Percentiles rank a stretch among this genome's conserved stretches.
Evolutionary conservation across 805 yeast species (phyloP).

Genomic region (Spathaspora girioi): DNA sequence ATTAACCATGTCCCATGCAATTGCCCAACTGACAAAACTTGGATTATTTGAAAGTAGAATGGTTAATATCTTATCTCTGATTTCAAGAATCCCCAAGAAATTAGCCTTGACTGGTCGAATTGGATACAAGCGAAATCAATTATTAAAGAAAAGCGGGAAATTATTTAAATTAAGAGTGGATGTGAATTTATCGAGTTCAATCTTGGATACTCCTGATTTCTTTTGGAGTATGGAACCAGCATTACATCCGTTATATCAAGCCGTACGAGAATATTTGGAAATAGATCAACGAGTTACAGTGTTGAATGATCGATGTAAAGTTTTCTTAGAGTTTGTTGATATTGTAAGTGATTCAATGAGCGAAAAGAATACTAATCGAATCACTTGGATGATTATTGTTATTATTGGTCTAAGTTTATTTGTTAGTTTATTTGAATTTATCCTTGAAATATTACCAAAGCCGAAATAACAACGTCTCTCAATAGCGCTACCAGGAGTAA

Average conservation of each 20-base stretch:
- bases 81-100: conserved; percentile 84
- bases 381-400: conserved; percentile 84
- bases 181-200: conserved; percentile 85
- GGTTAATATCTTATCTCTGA: conserved; percentile 77
- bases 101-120: conserved; percentile 86
- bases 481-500: neutral
- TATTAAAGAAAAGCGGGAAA: conserved; percentile 84
- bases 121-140: conserved; percentile 79
- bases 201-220: conserved; percentile 91
- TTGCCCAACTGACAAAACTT: conserved; percentile 92
- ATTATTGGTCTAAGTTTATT: conserved; percentile 75
- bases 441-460: conserved; percentile 41
- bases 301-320: conserved; percentile 88
- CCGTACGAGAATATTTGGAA: conserved; percentile 88
- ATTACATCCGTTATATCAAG: conserved; percentile 84
- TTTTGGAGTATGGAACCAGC: conserved; percentile 97
- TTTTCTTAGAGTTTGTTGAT: conserved; percentile 88
- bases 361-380: conserved; percentile 85
- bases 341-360: conserved; percentile 92
- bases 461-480: too few species aligned
- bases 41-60: conserved; percentile 89
- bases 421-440: conserved; percentile 72
- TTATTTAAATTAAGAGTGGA: conserved; percentile 88
- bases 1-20: conserved; percentile 90
- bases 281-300: conserved; percentile 94